Base-by-base conservation (phyloP, 164 flowering plant genomes). In the Tetrastigma voinierianum region DNA sequence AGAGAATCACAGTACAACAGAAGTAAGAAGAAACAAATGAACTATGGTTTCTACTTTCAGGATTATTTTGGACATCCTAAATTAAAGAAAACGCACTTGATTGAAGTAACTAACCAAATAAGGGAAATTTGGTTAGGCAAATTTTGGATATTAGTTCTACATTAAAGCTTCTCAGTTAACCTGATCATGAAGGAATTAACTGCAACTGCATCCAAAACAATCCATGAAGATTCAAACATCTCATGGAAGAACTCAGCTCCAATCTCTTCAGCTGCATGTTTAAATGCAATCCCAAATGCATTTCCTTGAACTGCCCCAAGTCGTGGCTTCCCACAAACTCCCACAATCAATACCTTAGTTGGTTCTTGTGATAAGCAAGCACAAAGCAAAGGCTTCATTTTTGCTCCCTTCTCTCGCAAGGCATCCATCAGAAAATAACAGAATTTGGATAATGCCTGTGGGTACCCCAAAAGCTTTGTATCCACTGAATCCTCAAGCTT, bases 391-490 rank as follows among this genome's bases (percentile, higher is more conserved):
- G 98, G 97, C 82, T 91, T 92, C 96, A 92, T 87, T 67, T 76
- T 83, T 49, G 96, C 97, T 20, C 97, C 99, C 74, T 88, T 90
- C 75, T 95, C 99, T 17, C 75, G 68, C 76, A 95, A 75, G 19
- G 96, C 99, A 80, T 95, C 99, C 96, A 95, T 92, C 48, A 95
- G 62, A 68, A 95, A 95, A 61, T 84, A 88, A 61, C 99, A 86
- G 68, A 90, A 89, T 66, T 92, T 95, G 0, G 99, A 92, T 69
- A 95, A 74, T 16, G 99, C 99, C 72, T 90, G 97, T 2, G 97
- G 99, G 64, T 92, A 82, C 2, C 97, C 91, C 67, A 95, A 67
- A 17, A 92, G 72, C 73, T 84, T 88, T 20, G 91, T 64, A 62
- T 90, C 98, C 2, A 75, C 85, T n/a, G 90, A 82, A 80, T 95